Evolutionary conservation across 306 rosid species (phyloP).

Genomic region (Prunus davidiana): DNA sequence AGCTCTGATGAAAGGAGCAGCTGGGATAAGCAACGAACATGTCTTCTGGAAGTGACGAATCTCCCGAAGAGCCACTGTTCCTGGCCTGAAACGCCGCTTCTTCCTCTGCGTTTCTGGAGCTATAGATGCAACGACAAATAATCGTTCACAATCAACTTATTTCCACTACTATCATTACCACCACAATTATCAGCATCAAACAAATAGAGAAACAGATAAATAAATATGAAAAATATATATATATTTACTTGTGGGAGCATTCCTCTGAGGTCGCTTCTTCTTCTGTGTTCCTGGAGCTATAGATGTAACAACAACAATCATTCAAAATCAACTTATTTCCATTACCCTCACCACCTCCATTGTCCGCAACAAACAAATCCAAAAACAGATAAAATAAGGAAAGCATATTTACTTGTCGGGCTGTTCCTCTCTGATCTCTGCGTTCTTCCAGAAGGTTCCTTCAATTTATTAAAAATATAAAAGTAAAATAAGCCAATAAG

Average conservation of each 20-base stretch:
- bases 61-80: conserved; percentile 70
- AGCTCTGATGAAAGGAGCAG: conserved; percentile 61
- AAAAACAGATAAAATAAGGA: background rate
- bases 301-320: conserved; percentile 2
- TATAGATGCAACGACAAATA: conserved; percentile 12
- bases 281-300: conserved; percentile 28
- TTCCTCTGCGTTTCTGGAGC: conserved; percentile 29
- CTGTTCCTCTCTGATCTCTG: background rate
- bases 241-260: conserved; percentile 28
- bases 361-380: conserved; percentile 1
- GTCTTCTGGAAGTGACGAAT: conserved; percentile 60
- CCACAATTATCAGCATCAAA: conserved; percentile 7
- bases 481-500: background rate
- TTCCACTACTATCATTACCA: background rate
- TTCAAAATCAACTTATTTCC: conserved; percentile 2
- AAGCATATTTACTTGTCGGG: conserved; percentile 26
- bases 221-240: background rate
- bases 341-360: conserved; percentile 8
- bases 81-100: conserved; percentile 47
- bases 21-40: conserved; percentile 50
- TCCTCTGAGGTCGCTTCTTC: background rate
- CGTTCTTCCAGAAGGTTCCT: conserved; percentile 20
- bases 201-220: background rate
- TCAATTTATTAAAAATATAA: conserved; percentile 8
- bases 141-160: conserved; percentile 1